Conservation (phyloP, 2,329 filamentous ascomycete genomes). For the Penicillium fuscoglaucum region DNA sequence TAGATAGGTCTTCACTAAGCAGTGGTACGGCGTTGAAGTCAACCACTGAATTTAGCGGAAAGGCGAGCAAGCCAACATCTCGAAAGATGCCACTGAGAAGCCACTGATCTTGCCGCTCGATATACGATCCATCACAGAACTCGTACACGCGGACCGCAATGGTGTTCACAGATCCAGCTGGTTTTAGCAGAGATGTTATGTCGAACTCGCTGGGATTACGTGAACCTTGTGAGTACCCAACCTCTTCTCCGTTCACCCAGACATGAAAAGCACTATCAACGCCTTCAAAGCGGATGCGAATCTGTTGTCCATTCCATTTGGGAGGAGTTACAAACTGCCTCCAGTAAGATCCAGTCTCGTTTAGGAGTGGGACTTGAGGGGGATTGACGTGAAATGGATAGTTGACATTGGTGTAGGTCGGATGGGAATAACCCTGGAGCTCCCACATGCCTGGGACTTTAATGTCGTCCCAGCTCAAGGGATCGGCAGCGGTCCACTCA, state of each 20-base stretch:
- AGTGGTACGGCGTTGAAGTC: constrained; percentile 54
- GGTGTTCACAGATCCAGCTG: constrained; percentile 47
- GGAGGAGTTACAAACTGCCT: constrained; percentile 56
- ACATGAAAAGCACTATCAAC: constrained; percentile 71
- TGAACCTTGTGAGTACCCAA: constrained; percentile 69
- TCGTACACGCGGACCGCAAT: constrained; percentile 68
- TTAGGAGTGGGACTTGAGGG: constrained; percentile 61
- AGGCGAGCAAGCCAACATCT: constrained; percentile 62
- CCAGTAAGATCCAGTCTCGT: constrained; percentile 65
- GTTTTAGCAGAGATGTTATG: constrained; percentile 54
- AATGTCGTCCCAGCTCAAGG: constrained; percentile 38
- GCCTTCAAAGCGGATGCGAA: constrained; percentile 68
- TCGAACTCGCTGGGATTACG: constrained; percentile 71
- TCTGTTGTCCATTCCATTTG: constrained; percentile 53
- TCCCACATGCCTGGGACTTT: constrained; percentile 70
- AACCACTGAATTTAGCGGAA: constrained; percentile 47
- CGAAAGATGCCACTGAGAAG: constrained; percentile 67
- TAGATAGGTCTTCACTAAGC: constrained; percentile 7
- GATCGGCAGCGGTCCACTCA: constrained; percentile 11
- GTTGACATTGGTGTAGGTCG: constrained; percentile 68
- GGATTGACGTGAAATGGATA: constrained; percentile 67
- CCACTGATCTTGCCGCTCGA: constrained; percentile 70
- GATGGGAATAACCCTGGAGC: constrained; percentile 65
- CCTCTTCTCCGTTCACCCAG: constrained; percentile 63
- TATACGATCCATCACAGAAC: constrained; percentile 68